A percentile compares a stretch with the other conserved stretches of the same genome.
phyloP scores from a whole-genome alignment of 257 asterid genomes.

The Phtheirospermum japonicum region DNA sequence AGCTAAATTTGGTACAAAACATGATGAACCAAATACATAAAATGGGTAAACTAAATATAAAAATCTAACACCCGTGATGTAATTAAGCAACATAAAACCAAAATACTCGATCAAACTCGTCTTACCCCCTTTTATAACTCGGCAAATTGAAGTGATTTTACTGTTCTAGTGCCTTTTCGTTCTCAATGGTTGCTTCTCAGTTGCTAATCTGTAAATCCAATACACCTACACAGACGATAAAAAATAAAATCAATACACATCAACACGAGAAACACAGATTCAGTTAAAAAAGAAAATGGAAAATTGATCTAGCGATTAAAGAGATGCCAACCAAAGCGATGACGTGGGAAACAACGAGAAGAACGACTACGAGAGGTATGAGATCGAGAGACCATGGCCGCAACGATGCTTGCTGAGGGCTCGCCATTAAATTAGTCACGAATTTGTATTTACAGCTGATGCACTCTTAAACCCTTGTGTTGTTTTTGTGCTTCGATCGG shows the following conservation, averaged over 20 bases:
- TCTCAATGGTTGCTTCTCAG: conserved; percentile 70
- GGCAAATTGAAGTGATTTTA: conserved; percentile 12
- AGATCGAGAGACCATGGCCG: conserved; percentile 62
- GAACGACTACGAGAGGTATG: conserved; percentile 50
- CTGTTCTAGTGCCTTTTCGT: conserved; percentile 44
- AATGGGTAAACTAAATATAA: background rate
- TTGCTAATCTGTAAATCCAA: conserved; percentile 82
- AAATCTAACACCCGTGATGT: background rate
- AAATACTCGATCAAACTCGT: conserved; percentile 9
- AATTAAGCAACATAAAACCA: conserved; percentile 11
- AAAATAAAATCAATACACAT: background rate
- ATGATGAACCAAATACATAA: background rate
- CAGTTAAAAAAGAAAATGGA: background rate
- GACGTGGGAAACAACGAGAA: conserved; percentile 61
- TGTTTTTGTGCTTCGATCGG: background rate
- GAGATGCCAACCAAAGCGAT: conserved; percentile 55
- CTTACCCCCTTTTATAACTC: conserved; percentile 28
- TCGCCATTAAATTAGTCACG: conserved; percentile 45
- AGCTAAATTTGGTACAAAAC: background rate
- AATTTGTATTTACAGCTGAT: conserved; percentile 10
- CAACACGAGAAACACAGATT: conserved; percentile 18
- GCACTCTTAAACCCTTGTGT: conserved; percentile 31
- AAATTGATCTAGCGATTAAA: conserved; percentile 2
- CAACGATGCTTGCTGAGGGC: conserved; percentile 35
- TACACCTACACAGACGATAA: conserved; percentile 46